Evolutionary conservation across 2,329 filamentous ascomycete species (phyloP), one percentile per base, ranked within the genome.

Genomic region (Torrubiellomyces zombiae): DNA sequence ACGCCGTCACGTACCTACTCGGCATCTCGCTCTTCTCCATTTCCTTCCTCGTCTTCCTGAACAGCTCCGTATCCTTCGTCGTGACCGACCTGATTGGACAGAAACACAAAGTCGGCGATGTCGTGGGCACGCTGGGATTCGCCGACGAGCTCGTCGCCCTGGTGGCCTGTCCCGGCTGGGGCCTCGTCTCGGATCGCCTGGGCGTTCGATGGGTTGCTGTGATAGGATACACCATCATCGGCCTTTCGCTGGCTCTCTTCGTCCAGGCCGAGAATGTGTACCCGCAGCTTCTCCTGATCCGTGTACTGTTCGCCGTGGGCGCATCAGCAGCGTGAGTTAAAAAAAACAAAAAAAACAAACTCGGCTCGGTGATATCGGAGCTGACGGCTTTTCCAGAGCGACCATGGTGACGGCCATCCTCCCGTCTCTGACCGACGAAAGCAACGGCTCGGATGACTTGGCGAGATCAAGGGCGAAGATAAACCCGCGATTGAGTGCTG

Each of bases 401-500:
- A 95, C 89, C 2, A 98, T 98, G 89, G 89, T 98, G 12, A 95
- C 89, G 7, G 89, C 89, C 4, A 82, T 92, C 22, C 60, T 98
- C 14, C 89, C 89, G 2, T 74, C 66, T 8, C 51, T 76, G 36
- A 73, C 69, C 5, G 63, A 65, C 33, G 64, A 68, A 16, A 52
- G 43, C 19, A 43, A 43, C 19, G 34, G 39, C 2, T 35, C 29
- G 19, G 42, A 37, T 30, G 32, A 43, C 38, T 28, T 39, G 4
- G 34, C 29, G 3, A 32, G 36, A 11, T 38, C 38, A 18, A 31
- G 38, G 18, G 43, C 39, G 17, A 57, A 58, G 38, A 43, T 47
- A 9, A 34, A 46, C 6, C 50, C 58, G 13, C 58, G 72, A 23
- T 57, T 69, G 39, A 75, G 68, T 34, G 54, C 73, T 15, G 60